A percentile compares a stretch with the other conserved stretches of the same genome.
Evolutionary conservation across 2,329 filamentous ascomycete species (phyloP).

Genomic region (Sporothrix globosa): DNA sequence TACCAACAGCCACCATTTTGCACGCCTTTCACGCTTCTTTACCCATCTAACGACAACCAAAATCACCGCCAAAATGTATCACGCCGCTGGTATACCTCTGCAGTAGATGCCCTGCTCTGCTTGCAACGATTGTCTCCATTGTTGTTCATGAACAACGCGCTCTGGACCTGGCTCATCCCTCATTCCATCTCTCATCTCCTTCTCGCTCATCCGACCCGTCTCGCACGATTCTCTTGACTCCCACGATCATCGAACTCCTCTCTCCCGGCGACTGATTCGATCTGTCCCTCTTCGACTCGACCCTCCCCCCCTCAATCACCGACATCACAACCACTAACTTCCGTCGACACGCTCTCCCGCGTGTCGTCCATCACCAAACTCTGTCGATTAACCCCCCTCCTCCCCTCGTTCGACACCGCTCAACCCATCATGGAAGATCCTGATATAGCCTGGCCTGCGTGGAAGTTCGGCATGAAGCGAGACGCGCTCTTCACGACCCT

Average conservation of each 20-base stretch:
- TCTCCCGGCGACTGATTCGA: constrained; percentile 8
- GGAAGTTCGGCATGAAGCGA: constrained; percentile 66
- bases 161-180: constrained; percentile 16
- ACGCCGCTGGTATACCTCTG: constrained; percentile 17
- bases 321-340: not conserved
- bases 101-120: constrained; percentile 44
- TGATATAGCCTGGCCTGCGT: constrained; percentile 59
- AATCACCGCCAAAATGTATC: constrained; percentile 39
- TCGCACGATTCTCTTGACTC: constrained; percentile 11
- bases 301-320: not conserved
- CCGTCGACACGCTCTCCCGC: constrained; percentile 2
- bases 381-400: not conserved
- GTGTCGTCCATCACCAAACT: not conserved
- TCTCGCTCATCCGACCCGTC: constrained; percentile 10
- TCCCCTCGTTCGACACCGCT: not conserved
- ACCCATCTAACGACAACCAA: not conserved
- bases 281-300: not conserved
- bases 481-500: constrained; percentile 61
- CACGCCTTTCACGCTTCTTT: not conserved
- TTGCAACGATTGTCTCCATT: constrained; percentile 29
- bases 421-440: constrained; percentile 56
- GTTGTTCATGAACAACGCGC: not conserved
- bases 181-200: not conserved
- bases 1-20: not conserved
- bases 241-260: not conserved